phyloP scores from a whole-genome alignment of 176 grass and related monocot species.

The Thalia dealbata region DNA sequence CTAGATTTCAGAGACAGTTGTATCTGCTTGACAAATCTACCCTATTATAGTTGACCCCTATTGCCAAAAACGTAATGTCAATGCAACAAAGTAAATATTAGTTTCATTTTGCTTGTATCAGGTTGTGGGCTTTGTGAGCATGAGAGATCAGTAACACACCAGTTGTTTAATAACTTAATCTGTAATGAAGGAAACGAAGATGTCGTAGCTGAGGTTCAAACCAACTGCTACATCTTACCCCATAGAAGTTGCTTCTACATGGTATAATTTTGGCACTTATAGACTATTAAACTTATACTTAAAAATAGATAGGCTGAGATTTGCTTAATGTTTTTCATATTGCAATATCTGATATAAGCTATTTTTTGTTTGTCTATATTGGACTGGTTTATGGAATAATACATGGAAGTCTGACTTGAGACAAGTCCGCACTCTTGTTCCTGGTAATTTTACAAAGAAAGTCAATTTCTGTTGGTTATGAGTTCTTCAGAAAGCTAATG shows the following conservation, averaged over 20 bases:
- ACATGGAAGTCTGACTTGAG: conserved; percentile 61
- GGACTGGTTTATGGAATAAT: conserved; percentile 22
- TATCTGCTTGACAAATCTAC: not conserved
- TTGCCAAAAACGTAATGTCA: not conserved
- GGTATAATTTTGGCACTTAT: conserved; percentile 40
- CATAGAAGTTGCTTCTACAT: conserved; percentile 53
- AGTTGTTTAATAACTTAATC: conserved; percentile 59
- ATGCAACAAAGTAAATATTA: not conserved
- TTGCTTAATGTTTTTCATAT: not conserved
- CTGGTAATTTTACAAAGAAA: conserved; percentile 32
- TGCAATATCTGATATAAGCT: not conserved
- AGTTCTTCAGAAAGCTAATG: not conserved
- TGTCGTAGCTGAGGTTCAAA: conserved; percentile 45
- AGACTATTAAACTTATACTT: not conserved
- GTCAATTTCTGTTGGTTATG: not conserved
- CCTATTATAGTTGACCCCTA: not conserved
- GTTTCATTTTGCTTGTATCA: conserved; percentile 17
- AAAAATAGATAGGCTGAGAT: not conserved
- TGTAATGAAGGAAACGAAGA: conserved; percentile 43
- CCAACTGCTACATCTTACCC: conserved; percentile 57
- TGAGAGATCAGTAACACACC: conserved; percentile 28
- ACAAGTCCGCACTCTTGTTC: conserved; percentile 54
- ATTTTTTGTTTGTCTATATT: conserved; percentile 24
- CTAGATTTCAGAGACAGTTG: not conserved
- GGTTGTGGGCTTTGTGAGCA: conserved; percentile 19